Percentiles rank a stretch among this genome's conserved stretches.
phyloP scores from a whole-genome alignment of 192 early-diverging fungal genomes.

The Irineochytrium annulatum region DNA sequence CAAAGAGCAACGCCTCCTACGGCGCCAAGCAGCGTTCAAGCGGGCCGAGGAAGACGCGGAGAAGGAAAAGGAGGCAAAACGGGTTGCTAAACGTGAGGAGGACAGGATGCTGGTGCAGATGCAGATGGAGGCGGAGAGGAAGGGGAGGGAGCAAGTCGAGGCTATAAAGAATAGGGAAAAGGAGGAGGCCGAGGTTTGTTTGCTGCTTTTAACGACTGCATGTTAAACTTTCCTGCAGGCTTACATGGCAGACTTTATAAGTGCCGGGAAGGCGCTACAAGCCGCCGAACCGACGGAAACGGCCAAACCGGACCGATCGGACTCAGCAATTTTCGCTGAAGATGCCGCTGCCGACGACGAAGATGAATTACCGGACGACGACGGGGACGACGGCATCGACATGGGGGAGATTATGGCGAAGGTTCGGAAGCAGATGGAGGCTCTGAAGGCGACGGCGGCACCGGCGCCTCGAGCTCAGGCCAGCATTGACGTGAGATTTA shows the following conservation, averaged over 20 bases:
- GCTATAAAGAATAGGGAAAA: constrained; percentile 34
- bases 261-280: not conserved
- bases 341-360: not conserved
- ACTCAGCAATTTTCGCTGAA: not conserved
- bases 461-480: constrained; percentile 19
- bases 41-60: constrained; percentile 21
- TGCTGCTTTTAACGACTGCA: not conserved
- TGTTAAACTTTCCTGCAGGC: not conserved
- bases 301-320: not conserved
- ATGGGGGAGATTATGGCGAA: constrained; percentile 42
- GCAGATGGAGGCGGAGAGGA: constrained; percentile 49
- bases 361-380: constrained; percentile 6
- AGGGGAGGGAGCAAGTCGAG: constrained; percentile 33
- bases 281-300: not conserved
- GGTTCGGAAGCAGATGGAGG: constrained; percentile 33
- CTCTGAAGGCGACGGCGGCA: constrained; percentile 15
- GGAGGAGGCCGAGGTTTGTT: constrained; percentile 24
- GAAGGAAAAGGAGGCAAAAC: constrained; percentile 32
- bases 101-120: constrained; percentile 37
- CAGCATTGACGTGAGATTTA: constrained; percentile 33
- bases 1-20: constrained; percentile 8
- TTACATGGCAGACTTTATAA: constrained; percentile 5
- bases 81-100: constrained; percentile 29
- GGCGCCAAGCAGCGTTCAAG: constrained; percentile 26
- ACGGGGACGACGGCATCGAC: constrained; percentile 42